Conservation (phyloP, 768 basidiomycete species). For the Kwoniella europaea region DNA sequence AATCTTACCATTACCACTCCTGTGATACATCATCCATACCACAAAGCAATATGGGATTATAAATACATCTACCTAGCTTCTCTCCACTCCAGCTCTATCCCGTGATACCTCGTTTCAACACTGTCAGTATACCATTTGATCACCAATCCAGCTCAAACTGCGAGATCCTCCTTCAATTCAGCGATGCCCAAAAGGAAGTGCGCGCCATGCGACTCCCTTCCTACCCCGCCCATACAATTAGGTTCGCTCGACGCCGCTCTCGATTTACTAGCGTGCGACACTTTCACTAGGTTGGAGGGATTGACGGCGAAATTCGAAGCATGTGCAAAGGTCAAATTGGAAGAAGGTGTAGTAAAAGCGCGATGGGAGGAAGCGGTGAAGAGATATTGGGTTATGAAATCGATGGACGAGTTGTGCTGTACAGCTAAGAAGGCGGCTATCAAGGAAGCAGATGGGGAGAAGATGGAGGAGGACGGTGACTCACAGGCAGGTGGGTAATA, state of each 20-base stretch:
- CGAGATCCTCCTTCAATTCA: not conserved
- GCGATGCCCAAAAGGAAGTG: slow-evolving; percentile 43
- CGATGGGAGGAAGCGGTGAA: slow-evolving; percentile 53
- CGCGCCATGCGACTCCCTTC: slow-evolving; percentile 21
- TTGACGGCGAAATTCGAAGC: slow-evolving; percentile 39
- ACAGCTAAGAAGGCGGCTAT: slow-evolving; percentile 14
- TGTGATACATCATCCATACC: not conserved
- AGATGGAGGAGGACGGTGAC: slow-evolving; percentile 22
- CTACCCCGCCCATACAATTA: slow-evolving; percentile 24
- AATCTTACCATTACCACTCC: not conserved
- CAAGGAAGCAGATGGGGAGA: slow-evolving; percentile 9
- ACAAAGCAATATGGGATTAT: not conserved
- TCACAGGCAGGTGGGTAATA: not conserved
- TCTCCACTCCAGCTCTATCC: not conserved
- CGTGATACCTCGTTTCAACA: not conserved
- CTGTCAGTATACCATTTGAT: not conserved
- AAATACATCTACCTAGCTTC: slow-evolving; percentile 1
- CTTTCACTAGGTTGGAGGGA: slow-evolving; percentile 39
- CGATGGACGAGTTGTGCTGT: slow-evolving; percentile 46
- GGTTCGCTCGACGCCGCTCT: slow-evolving; percentile 51
- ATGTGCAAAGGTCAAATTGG: slow-evolving; percentile 40
- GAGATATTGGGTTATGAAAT: slow-evolving; percentile 49
- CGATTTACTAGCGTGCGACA: slow-evolving; percentile 51
- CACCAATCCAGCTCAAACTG: slow-evolving; percentile 4
- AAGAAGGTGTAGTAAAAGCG: slow-evolving; percentile 35